These are phyloP conservation scores for Gnomoniopsis smithogilvyi DNA, from an alignment of 2,329 filamentous ascomycete species.

Conservation along the genomic window DNA sequence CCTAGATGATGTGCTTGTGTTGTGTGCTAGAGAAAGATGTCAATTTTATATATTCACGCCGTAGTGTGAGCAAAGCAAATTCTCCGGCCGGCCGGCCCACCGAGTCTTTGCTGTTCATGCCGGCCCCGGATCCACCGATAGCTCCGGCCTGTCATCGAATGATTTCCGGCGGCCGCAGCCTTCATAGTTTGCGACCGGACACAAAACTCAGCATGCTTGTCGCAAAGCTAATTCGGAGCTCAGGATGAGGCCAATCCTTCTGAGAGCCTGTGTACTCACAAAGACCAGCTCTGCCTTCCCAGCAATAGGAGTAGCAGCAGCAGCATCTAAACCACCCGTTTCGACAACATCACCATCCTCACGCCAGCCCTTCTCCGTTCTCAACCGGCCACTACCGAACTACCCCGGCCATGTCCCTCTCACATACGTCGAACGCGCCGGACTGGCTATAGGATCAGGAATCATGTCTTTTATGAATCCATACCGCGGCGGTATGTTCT, in stretches of 20 bases:
- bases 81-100: conserved; percentile 2
- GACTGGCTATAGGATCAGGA: conserved; percentile 64
- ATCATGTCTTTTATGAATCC: conserved; percentile 69
- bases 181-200: background rate
- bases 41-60: background rate
- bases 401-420: conserved; percentile 93
- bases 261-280: conserved; percentile 10
- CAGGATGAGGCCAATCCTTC: conserved; percentile 13
- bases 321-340: no score
- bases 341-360: background rate
- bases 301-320: background rate
- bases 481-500: conserved; percentile 65
- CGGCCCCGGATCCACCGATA: conserved; percentile 1
- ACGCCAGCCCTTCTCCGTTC: conserved; percentile 65
- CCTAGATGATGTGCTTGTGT: background rate
- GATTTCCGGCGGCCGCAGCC: background rate
- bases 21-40: background rate
- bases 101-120: background rate
- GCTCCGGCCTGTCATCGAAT: conserved; percentile 15
- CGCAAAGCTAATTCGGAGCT: background rate
- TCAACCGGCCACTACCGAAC: conserved; percentile 80
- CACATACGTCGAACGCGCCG: conserved; percentile 70
- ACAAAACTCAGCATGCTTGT: conserved; percentile 3
- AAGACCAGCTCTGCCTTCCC: background rate
- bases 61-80: background rate